Conservation (phyloP, 352 stramenopile species). For the Thalassiosira mediterranea region DNA sequence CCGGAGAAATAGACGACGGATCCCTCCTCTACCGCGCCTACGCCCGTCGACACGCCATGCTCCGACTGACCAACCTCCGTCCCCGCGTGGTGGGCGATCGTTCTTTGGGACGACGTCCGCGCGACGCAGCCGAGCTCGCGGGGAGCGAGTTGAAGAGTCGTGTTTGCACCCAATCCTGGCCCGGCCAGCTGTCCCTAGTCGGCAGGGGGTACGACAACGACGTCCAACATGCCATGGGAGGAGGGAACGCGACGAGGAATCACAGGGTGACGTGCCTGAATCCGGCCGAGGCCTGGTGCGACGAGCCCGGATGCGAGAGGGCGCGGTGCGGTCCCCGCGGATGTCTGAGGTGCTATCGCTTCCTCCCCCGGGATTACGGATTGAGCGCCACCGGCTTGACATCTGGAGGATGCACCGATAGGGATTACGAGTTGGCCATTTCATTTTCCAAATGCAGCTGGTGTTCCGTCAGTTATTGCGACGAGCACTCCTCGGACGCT, state of each 20-base stretch:
- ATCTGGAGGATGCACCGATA: conserved; percentile 2
- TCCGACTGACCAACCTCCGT: conserved; percentile 42
- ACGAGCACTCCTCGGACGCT: conserved; percentile 12
- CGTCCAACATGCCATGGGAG: not conserved
- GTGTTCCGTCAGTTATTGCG: conserved; percentile 39
- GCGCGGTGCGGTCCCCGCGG: conserved; percentile 33
- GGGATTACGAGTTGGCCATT: conserved; percentile 11
- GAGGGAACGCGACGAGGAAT: not conserved
- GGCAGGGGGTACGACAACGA: no score
- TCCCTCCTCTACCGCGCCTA: conserved; percentile 18
- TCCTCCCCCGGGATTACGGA: conserved; percentile 13
- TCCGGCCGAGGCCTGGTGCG: conserved; percentile 36
- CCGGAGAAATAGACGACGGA: not conserved
- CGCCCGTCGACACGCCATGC: conserved; percentile 22
- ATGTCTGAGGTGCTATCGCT: conserved; percentile 40
- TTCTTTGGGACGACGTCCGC: not conserved
- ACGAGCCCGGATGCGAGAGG: conserved; percentile 21
- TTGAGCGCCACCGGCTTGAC: not conserved
- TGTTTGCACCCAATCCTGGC: conserved; percentile 23
- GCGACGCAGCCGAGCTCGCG: not conserved
- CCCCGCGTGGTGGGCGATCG: not conserved
- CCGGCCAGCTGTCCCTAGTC: conserved; percentile 1
- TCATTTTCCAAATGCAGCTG: conserved; percentile 38
- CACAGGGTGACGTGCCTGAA: conserved; percentile 28
- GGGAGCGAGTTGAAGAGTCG: conserved; percentile 7